Evolutionary conservation across 2,329 filamentous ascomycete genomes (phyloP).

Genomic region (Keithomyces neogunnii): DNA sequence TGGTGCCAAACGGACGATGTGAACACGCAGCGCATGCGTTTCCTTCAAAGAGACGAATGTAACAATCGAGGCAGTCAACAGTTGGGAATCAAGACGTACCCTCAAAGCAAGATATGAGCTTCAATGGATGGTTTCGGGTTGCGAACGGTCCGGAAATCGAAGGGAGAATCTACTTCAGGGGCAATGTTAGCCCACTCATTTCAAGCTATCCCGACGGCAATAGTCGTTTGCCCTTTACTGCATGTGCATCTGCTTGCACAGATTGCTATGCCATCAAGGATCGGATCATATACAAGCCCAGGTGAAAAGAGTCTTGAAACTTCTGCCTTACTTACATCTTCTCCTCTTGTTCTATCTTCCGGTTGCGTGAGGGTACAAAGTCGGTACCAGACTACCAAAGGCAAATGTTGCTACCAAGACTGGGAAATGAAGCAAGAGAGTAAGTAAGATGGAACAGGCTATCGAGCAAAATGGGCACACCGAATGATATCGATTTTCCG

Average conservation of each 20-base stretch:
- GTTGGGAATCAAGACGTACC: conserved; percentile 1
- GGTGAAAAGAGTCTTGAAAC: no score
- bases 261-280: no score
- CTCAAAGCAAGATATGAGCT: conserved; percentile 25
- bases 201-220: not conserved
- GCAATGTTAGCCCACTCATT: not conserved
- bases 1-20: no score
- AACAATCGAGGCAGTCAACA: not conserved
- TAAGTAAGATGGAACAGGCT: conserved; percentile 52
- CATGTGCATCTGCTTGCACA: conserved; percentile 17
- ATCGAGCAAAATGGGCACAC: conserved; percentile 46
- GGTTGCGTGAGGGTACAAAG: conserved; percentile 19
- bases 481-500: conserved; percentile 22
- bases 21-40: no score
- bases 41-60: not conserved
- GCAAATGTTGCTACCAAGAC: conserved; percentile 43
- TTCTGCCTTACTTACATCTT: conserved; percentile 16
- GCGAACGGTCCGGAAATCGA: conserved; percentile 19
- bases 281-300: no score
- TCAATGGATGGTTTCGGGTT: conserved; percentile 19
- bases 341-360: conserved; percentile 10
- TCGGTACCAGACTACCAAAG: conserved; percentile 23
- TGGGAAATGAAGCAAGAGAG: conserved; percentile 48
- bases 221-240: not conserved
- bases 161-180: conserved; percentile 7